phyloP scores from a whole-genome alignment of 2,329 filamentous ascomycete species.

The Colletotrichum kahawae region DNA sequence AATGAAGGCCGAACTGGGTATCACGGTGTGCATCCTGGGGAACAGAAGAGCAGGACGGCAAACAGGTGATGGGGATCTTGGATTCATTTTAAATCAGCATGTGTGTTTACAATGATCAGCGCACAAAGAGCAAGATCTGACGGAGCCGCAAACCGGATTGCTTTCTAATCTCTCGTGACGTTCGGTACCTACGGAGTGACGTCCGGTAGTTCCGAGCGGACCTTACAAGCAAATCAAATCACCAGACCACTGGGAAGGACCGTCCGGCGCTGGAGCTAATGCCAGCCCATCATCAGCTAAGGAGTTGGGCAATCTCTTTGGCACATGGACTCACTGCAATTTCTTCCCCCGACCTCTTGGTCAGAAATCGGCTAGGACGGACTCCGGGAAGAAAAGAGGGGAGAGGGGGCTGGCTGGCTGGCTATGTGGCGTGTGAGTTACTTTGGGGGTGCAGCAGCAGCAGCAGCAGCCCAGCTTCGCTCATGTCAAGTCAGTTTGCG shows the following conservation, averaged over 20 bases:
- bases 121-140: not conserved
- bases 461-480: not conserved
- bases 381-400: not conserved
- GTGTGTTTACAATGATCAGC: not conserved
- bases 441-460: not conserved
- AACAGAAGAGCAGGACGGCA: not conserved
- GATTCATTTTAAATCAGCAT: not conserved
- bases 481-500: not conserved
- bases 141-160: conserved; percentile 13
- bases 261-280: not conserved
- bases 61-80: not conserved
- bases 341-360: not conserved
- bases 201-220: conserved; percentile 1
- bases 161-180: conserved; percentile 9
- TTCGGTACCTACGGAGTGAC: not conserved
- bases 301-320: not conserved
- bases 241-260: not conserved
- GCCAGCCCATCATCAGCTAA: conserved; percentile 8
- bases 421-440: not conserved
- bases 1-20: not conserved
- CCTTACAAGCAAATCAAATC: not conserved
- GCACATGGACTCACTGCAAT: not conserved
- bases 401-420: not conserved
- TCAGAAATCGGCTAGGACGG: not conserved
- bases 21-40: not conserved